phyloP scores from a whole-genome alignment of 805 yeast species.

The Candida maris region DNA sequence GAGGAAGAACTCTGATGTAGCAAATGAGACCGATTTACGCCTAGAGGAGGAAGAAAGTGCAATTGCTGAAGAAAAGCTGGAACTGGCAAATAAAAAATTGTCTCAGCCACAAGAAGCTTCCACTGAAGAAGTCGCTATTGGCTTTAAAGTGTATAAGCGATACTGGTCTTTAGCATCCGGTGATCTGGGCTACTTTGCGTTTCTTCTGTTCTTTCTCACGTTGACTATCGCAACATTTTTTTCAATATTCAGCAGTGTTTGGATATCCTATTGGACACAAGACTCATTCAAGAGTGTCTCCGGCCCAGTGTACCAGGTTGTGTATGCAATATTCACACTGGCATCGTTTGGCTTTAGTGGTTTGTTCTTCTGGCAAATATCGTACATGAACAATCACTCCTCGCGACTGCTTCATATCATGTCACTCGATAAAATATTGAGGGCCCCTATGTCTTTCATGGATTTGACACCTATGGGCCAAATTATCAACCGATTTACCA shows the following conservation, averaged over 20 bases:
- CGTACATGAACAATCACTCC: constrained; percentile 49
- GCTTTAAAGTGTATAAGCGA: constrained; percentile 40
- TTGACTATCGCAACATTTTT: constrained; percentile 42
- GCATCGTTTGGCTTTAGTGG: constrained; percentile 42
- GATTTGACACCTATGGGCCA: constrained; percentile 88
- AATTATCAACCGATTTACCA: constrained; percentile 78
- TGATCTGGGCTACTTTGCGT: constrained; percentile 26
- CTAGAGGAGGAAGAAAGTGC: not conserved
- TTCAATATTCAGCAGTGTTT: constrained; percentile 57
- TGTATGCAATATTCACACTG: constrained; percentile 58
- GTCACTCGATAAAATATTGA: constrained; percentile 59
- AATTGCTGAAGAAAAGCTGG: not conserved
- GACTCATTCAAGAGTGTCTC: constrained; percentile 41
- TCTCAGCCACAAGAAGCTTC: not conserved
- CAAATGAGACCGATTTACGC: constrained; percentile 23
- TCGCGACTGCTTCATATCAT: constrained; percentile 52
- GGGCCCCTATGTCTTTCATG: constrained; percentile 77
- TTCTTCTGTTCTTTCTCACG: constrained; percentile 12
- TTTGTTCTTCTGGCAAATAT: constrained; percentile 43
- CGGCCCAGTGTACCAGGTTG: constrained; percentile 63
- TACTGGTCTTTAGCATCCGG: constrained; percentile 59
- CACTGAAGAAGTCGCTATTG: constrained; percentile 28
- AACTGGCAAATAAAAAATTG: constrained; percentile 9
- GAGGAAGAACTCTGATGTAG: constrained; percentile 7
- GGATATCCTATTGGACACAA: constrained; percentile 80